Conservation (phyloP, 2,329 filamentous ascomycete genomes). For the Cladophialophora immunda region DNA sequence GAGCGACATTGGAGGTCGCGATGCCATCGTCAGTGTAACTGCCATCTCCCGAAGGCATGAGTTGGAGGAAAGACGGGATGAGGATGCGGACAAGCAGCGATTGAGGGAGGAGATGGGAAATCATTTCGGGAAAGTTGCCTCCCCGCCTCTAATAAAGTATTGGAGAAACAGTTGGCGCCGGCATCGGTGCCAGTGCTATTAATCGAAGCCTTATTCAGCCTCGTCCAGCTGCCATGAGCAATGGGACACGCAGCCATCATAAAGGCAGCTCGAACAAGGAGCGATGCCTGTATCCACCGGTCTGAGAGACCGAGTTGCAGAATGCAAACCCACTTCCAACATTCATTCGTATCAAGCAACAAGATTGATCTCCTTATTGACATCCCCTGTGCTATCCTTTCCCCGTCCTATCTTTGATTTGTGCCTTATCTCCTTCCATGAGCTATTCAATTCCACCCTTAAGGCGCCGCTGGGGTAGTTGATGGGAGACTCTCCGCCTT, state of each 20-base stretch:
- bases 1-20: constrained; percentile 46
- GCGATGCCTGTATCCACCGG: neutral
- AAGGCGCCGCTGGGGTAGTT: constrained; percentile 7
- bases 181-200: too few species aligned
- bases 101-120: neutral
- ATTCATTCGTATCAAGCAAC: constrained; percentile 5
- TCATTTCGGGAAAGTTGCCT: constrained; percentile 16
- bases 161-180: neutral
- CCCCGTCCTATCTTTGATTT: constrained; percentile 1
- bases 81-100: neutral
- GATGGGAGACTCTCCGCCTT: constrained; percentile 45
- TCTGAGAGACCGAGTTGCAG: neutral
- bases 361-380: constrained; percentile 4
- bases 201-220: constrained; percentile 4
- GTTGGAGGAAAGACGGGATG: neutral
- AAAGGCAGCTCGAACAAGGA: neutral
- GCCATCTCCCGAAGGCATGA: constrained; percentile 33
- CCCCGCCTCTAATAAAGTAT: neutral
- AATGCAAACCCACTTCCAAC: neutral
- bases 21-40: neutral
- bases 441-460: neutral
- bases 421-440: constrained; percentile 1
- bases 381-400: constrained; percentile 1
- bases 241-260: neutral
- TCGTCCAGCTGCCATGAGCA: neutral